A percentile compares a stretch with the other conserved stretches of the same genome.
Conservation (phyloP, 257 asterid genomes). For the Ehretia macrophylla region DNA sequence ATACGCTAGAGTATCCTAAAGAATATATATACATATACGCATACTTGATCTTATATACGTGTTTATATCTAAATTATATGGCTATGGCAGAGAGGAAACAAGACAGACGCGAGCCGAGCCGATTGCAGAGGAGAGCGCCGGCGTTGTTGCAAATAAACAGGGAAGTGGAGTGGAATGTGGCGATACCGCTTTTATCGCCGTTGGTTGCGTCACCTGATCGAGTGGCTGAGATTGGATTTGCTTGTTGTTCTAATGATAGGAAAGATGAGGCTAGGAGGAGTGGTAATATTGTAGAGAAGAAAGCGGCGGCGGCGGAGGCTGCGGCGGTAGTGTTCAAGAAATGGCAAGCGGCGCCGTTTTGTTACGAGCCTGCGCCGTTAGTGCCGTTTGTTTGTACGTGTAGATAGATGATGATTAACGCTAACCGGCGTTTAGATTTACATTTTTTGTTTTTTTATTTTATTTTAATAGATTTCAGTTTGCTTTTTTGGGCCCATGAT, state of each 20-base stretch:
- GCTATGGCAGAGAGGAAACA: too few species aligned
- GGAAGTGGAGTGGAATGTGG: constrained; percentile 13
- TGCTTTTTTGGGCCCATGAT: too few species aligned
- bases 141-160: constrained; percentile 19
- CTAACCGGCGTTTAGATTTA: neutral
- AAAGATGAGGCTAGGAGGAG: constrained; percentile 6
- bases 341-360: constrained; percentile 69
- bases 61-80: too few species aligned
- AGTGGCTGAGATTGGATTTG: neutral
- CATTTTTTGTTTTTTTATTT: too few species aligned
- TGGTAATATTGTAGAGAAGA: neutral
- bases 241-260: neutral
- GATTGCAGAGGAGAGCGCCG: constrained; percentile 16
- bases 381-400: constrained; percentile 44
- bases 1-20: too few species aligned
- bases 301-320: neutral
- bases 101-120: constrained; percentile 12
- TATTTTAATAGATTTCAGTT: too few species aligned
- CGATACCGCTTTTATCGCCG: constrained; percentile 25
- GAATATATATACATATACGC: too few species aligned
- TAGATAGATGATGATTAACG: constrained; percentile 31
- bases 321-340: constrained; percentile 26
- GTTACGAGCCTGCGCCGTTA: constrained; percentile 41
- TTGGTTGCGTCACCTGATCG: constrained; percentile 17
- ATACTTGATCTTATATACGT: too few species aligned